Base-by-base conservation (phyloP, 331 rosid species). In the Cydonia oblonga region DNA sequence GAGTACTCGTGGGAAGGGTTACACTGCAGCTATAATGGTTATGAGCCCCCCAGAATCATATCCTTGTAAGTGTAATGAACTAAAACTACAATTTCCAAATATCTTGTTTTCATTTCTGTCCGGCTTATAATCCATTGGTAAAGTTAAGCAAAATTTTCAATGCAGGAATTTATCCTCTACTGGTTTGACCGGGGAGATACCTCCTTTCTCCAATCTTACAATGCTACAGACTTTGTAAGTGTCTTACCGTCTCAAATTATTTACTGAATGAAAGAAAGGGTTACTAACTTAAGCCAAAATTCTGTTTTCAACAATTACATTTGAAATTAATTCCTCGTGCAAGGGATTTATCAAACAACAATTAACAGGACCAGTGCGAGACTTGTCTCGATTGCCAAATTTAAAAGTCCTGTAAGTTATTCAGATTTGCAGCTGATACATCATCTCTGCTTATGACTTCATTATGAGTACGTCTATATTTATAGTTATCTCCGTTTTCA, bases 361-460 rank as follows among this genome's bases (percentile, higher is more conserved):
- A 38, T n/a, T 56, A 42, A 24, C 68, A 5, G 18, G 18, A 54
- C 6, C 25, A 2, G 52, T 67, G 11, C 32, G 28, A 38, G 33
- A 24, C 24, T 76, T 85, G 16, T 74, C 88, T 35, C 69, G 63
- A 15, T 49, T 90, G 60, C 71, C 62, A 58, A 62, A 35, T 56
- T 72, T 88, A 22, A 80, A n/a, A 63, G 70, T 83, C 68, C 58
- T 90, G 96, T 88, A 83, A 78, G 93, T 77, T 23, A 71, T 38
- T 35, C 44, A 20, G 35, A 57, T 25, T 25, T 74, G 10, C 5
- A 57, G 68, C 63, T 4, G 15, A 63, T 63, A n/a, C 15, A 32
- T n/a, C 68, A 63, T 30, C 5, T 13, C 19, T 33, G 38, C 35
- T 33, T 20, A 13, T 32, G 12, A 32, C 32, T 24, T 24, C 29